A percentile compares a stretch with the other conserved stretches of the same genome.
These are phyloP conservation scores for Taxawa tesnikishii DNA, from an alignment of 2,329 filamentous ascomycete genomes.

Conservation along the genomic window DNA sequence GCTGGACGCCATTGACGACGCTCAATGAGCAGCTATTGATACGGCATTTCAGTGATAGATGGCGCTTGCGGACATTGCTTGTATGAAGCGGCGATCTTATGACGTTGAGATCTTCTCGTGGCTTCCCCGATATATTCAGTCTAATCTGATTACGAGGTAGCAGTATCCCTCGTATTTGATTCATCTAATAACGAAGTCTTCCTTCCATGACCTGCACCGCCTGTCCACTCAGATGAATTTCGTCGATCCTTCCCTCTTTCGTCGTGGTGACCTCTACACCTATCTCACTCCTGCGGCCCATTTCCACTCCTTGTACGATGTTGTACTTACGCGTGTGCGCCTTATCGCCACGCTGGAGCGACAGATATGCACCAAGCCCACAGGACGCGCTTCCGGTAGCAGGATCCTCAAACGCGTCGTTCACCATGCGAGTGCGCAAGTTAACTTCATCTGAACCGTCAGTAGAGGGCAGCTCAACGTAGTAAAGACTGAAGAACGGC, in stretches of 20 bases:
- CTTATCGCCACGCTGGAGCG: conserved; percentile 24
- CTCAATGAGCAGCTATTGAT: not conserved
- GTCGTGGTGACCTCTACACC: conserved; percentile 31
- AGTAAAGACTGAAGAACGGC: conserved; percentile 48
- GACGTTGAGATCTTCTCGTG: not conserved
- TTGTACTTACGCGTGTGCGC: conserved; percentile 22
- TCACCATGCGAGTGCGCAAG: conserved; percentile 51
- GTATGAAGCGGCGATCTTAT: not conserved
- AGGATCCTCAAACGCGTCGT: conserved; percentile 34
- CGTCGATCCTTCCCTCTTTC: conserved; percentile 23
- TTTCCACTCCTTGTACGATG: conserved; percentile 39
- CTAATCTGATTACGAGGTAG: not conserved
- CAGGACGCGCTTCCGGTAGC: conserved; percentile 40
- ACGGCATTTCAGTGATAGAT: not conserved
- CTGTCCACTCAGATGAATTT: conserved; percentile 29
- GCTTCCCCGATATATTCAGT: not conserved
- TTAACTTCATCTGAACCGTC: conserved; percentile 13
- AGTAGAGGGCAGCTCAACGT: conserved; percentile 30
- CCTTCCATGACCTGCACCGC: conserved; percentile 32
- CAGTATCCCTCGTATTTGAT: not conserved
- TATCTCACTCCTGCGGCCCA: conserved; percentile 38
- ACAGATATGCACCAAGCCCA: conserved; percentile 30
- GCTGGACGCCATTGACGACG: not conserved
- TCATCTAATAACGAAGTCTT: conserved; percentile 11
- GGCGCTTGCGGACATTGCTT: not conserved